Evolutionary conservation across 1,284 basidiomycete species (phyloP), one percentile per base, ranked within the genome.

Genomic region (Boletus holoroseus): DNA sequence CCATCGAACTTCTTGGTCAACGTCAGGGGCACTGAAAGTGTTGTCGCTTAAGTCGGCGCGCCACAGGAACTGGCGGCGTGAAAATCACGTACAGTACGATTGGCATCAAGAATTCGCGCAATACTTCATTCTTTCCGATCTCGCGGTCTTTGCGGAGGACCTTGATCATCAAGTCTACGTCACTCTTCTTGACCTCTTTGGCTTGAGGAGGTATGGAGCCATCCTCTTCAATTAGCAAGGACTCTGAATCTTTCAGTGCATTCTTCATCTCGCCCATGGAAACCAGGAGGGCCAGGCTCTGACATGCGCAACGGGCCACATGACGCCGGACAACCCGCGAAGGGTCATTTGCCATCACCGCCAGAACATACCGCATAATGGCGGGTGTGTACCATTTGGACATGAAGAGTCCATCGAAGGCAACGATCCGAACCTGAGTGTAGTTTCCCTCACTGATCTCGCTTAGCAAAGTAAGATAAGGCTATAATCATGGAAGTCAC

Each of bases 351-450:
- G 85, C 81, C 71, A 98, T 85, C 47, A 98, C 85, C n/a, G 91
- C 81, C 51, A 96, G 80, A 59, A 97, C 77, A 66, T 98, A 99
- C 24, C 84, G 81, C 75, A 93, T 87, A 55, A 99, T 82, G 59
- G 82, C 80, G 18, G 86, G 83, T 0, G 81, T 77, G 63, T 88
- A 91, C 89, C 89, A 91, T 47, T 90, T 92, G 42, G 91, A 88
- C 51, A 98, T 76, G 70, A 99, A 85, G 4, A 99, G 77, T 18
- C 90, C 89, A 67, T 99, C 94, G 61, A 99, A 94, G 3, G 96
- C 95, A 3, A 90, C 83, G 45, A 93, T 78, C 27, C 96, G 88
- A 30, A 99, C 86, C 60, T 93, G 89, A 5, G 86, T 86, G 60
- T 90, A 94, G 65, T 96, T 96, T 38, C 94, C 94, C 68, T 95